phyloP scores from a whole-genome alignment of 1,284 basidiomycete species.

The Hemileia vastatrix region DNA sequence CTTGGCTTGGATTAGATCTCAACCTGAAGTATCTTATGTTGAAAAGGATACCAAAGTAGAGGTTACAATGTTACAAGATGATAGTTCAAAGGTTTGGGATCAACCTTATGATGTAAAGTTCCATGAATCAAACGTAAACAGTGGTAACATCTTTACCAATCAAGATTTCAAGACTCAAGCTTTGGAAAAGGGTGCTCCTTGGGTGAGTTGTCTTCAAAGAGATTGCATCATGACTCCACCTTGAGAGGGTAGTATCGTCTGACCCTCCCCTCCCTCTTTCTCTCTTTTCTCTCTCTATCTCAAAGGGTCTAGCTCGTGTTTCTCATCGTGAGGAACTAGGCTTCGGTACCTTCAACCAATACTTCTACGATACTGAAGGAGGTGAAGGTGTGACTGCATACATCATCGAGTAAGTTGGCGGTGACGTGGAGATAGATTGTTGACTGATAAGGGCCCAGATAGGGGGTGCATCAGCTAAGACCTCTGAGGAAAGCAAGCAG shows the following conservation, averaged over 20 bases:
- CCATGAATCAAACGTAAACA: slow-evolving; percentile 68
- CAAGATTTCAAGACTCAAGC: too few species aligned
- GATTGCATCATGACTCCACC: not conserved
- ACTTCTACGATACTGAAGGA: slow-evolving; percentile 62
- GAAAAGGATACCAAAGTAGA: slow-evolving; percentile 60
- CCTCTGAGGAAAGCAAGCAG: too few species aligned
- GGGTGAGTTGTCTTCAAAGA: slow-evolving; percentile 58
- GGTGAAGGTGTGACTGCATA: slow-evolving; percentile 86
- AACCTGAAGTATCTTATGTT: slow-evolving; percentile 85
- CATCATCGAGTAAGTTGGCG: slow-evolving; percentile 49
- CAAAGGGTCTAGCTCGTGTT: slow-evolving; percentile 81
- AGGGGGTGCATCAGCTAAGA: too few species aligned
- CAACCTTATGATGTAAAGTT: too few species aligned
- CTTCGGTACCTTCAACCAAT: slow-evolving; percentile 76
- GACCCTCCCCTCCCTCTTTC: slow-evolving; percentile 9
- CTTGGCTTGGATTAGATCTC: slow-evolving; percentile 65
- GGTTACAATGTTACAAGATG: slow-evolving; percentile 36
- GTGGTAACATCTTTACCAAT: slow-evolving; percentile 43
- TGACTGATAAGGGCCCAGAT: too few species aligned
- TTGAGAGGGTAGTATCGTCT: not conserved
- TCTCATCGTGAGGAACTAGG: slow-evolving; percentile 70
- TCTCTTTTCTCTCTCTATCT: slow-evolving; percentile 1
- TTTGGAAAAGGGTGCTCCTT: slow-evolving; percentile 79
- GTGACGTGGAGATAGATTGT: not conserved
- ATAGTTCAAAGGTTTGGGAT: slow-evolving; percentile 33